Evolutionary conservation across 345 rosid genomes (phyloP).

Genomic region (Dovyalis caffra): DNA sequence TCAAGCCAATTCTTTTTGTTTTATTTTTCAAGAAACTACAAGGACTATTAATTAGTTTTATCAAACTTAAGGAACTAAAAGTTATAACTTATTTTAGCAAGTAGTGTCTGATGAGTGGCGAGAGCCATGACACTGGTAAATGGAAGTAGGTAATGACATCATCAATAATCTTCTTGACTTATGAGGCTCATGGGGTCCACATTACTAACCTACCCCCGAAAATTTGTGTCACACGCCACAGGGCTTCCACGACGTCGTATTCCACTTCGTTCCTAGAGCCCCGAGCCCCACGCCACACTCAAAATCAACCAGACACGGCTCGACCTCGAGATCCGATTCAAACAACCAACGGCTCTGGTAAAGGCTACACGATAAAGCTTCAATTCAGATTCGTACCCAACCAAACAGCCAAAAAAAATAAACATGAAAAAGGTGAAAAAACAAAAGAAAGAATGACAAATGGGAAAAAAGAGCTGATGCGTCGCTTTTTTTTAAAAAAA

Average conservation of each 20-base stretch:
- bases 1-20: too few species aligned
- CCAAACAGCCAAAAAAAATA: too few species aligned
- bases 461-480: slow-evolving; percentile 24
- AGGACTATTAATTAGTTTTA: too few species aligned
- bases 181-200: background rate
- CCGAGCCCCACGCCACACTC: slow-evolving; percentile 20
- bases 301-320: slow-evolving; percentile 2
- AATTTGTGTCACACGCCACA: background rate
- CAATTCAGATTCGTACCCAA: too few species aligned
- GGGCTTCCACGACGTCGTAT: background rate
- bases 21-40: too few species aligned
- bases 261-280: slow-evolving; percentile 3
- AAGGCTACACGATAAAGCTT: background rate
- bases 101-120: too few species aligned
- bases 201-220: background rate
- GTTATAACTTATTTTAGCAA: too few species aligned
- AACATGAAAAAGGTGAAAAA: too few species aligned
- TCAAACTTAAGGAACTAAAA: too few species aligned
- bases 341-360: slow-evolving; percentile 20
- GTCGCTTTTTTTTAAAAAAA: slow-evolving; percentile 26
- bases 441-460: slow-evolving; percentile 14
- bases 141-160: background rate
- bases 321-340: slow-evolving; percentile 1
- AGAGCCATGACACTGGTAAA: too few species aligned
- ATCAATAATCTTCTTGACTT: background rate